phyloP scores from a whole-genome alignment of 495 filamentous ascomycete species.

The Cercophora samala region DNA sequence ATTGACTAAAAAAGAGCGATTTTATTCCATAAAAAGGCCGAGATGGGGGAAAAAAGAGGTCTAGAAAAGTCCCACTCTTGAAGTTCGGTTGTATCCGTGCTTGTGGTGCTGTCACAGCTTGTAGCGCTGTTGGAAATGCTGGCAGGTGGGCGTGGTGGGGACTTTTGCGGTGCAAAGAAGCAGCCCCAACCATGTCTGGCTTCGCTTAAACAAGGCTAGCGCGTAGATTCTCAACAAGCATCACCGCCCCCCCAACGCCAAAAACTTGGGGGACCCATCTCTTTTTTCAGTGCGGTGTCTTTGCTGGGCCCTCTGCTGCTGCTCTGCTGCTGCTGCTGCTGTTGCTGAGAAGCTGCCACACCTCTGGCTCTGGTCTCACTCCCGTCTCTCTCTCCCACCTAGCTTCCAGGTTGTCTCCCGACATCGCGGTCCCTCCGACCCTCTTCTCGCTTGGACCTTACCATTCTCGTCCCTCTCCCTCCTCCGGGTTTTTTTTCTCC shows the following conservation, averaged over 20 bases:
- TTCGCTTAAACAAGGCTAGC: conserved; percentile 23
- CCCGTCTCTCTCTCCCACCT: conserved; percentile 4
- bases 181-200: conserved; percentile 14
- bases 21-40: not conserved
- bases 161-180: not conserved
- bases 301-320: not conserved
- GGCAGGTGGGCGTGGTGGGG: not conserved
- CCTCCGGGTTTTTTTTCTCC: not conserved
- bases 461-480: not conserved
- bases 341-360: not conserved
- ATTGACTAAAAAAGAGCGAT: not conserved
- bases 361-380: no score
- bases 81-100: not conserved
- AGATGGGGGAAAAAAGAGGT: not conserved
- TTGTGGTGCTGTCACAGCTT: not conserved
- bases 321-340: not conserved
- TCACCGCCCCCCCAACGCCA: conserved; percentile 27
- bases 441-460: not conserved
- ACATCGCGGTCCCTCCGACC: not conserved
- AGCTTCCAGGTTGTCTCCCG: conserved; percentile 5
- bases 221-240: conserved; percentile 26
- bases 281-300: conserved; percentile 16
- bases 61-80: not conserved
- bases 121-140: not conserved
- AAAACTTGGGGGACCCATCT: conserved; percentile 20